Evolutionary conservation across 495 filamentous ascomycete species (phyloP), one percentile per base, ranked within the genome.

Genomic region (Trichoderma virens): DNA sequence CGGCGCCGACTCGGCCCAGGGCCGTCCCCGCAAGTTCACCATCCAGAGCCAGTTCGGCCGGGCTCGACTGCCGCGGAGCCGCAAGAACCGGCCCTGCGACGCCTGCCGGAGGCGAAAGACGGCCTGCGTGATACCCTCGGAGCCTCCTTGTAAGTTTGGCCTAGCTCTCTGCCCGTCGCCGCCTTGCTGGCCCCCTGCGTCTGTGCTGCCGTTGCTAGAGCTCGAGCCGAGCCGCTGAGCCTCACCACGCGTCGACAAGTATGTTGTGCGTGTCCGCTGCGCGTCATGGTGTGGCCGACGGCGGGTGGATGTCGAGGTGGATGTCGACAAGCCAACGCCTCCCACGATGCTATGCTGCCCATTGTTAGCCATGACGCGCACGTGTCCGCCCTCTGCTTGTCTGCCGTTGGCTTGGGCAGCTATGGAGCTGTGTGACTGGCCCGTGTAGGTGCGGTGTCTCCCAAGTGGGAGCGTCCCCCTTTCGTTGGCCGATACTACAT

Each of bases 31-130:
- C 51, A 56, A 56, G 51, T 56, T 56, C 51, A 56, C 51, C 51
- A 56, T 56, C 51, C 51, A 56, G 51, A 56, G 51, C 51, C 51
- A 56, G 51, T 56, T 56, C 25, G 51, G 51, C 51, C 51, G 51
- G 51, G 25, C 51, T 3, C 18, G 51, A 30, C 51, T 28, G 51
- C 51, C 51, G 6, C 51, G 51, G 51, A 56, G 51, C 51, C 51
- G 51, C 51, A 56, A 56, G 51, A 56, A 56, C 16, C 51, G 51
- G 51, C 51, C 51, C 23, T 56, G 51, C 51, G 51, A 56, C 51
- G 51, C 51, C 51, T 56, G 51, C 51, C 51, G 51, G 51, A 56
- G 25, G 25, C 51, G 51, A 13, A 56, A 56, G 51, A 56, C 51
- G 51, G 51, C 51, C 51, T 56, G 51, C 16, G 51, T 56, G 9